Evolutionary conservation across 371 early-diverging fungal genomes (phyloP), one percentile per base, ranked within the genome.

Genomic region (Mucor irregularis): DNA sequence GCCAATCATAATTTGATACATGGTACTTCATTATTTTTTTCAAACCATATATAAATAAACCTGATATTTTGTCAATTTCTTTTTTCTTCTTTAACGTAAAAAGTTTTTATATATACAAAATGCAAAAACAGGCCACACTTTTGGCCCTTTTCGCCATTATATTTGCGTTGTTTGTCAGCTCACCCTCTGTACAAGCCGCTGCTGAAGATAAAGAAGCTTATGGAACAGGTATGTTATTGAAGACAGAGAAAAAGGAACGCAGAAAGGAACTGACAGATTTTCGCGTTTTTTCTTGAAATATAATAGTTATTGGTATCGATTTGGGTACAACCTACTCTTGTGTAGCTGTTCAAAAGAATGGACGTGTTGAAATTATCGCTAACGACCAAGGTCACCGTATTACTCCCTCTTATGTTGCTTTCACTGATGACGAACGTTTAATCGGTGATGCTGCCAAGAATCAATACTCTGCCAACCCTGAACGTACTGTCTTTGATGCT

Each of bases 281-380:
- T 8, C 38, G 37, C 28, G 47, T 49, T 56, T 24, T 49, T 39
- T 51, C n/a, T n/a, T n/a, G n/a, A n/a, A n/a, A n/a, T n/a, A n/a
- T n/a, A n/a, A 7, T 66, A 77, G 74, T 74, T 4, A 73, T 78
- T 66, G 76, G 76, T 71, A 75, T 75, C 43, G 99, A 99, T 86
- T 82, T 99, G 68, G 99, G 99, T 70, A 99, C 99, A 58, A 99
- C 99, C 67, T 97, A 98, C 86, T 97, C 98, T 44, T 98, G 98
- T 73, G 95, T 95, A 49, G 90, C 96, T 58, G 89, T 96, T 43
- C 92, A 93, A 72, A 93, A 92, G 78, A 88, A 84, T 62, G 94
- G 97, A 48, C 82, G 90, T 62, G 95, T 92, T 61, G 83, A 84
- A 61, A 92, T 94, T 66, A 86, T 93, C 61, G 84, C 86, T 59